Conservation (phyloP, 306 rosid genomes). For the Prosopis cineraria region DNA sequence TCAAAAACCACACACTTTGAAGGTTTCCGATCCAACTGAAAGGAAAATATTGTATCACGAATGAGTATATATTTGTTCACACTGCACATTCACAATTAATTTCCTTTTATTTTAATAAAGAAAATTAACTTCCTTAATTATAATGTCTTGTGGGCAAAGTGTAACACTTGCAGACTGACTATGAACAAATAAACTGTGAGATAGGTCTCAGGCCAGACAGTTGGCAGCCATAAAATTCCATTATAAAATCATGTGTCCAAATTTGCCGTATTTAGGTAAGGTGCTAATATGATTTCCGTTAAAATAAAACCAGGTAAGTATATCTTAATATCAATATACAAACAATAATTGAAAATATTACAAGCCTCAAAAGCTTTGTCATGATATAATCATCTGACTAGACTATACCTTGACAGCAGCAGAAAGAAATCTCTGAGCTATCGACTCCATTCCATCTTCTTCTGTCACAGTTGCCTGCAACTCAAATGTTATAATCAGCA, state of each 20-base stretch:
- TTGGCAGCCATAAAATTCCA: not conserved
- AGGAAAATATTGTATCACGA: not conserved
- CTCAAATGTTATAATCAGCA: slow-evolving; percentile 38
- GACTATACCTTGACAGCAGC: slow-evolving; percentile 87
- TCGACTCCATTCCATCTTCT: slow-evolving; percentile 99
- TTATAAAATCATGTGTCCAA: not conserved
- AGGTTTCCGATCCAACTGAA: slow-evolving; percentile 94
- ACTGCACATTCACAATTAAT: not conserved
- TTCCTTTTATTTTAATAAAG: not conserved
- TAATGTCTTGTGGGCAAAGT: not conserved
- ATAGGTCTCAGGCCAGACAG: not conserved
- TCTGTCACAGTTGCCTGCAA: slow-evolving; percentile 88
- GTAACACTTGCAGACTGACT: slow-evolving; percentile 10
- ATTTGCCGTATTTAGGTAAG: not conserved
- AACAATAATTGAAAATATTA: not conserved
- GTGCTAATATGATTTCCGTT: not conserved
- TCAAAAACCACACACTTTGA: slow-evolving; percentile 95
- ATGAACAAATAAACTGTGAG: not conserved
- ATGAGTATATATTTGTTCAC: not conserved
- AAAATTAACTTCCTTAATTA: not conserved
- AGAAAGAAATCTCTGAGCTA: slow-evolving; percentile 97
- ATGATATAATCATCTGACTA: slow-evolving; percentile 12
- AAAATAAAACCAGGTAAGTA: not conserved
- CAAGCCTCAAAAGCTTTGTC: slow-evolving; percentile 25
- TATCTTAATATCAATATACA: not conserved